Evolutionary conservation across 305 asterid genomes (phyloP), one percentile per base, ranked within the genome.

Genomic region (Euphrasia arctica): DNA sequence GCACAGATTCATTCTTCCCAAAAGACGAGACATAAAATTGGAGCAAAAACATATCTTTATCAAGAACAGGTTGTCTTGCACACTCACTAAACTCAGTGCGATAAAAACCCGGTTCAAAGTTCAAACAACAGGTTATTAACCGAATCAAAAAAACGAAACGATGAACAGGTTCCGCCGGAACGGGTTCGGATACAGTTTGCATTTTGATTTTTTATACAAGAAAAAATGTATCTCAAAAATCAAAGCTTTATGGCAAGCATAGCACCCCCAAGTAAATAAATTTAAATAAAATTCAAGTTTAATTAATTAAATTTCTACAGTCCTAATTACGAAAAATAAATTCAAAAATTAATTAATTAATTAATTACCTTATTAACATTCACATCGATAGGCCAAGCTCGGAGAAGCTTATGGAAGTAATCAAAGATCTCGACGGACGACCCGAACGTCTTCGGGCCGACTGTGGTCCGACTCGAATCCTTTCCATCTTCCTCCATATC

Each of bases 351-450:
- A 55, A 58, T n/a, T 29, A 8, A 36, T 2, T n/a, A 55, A 58
- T n/a, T 29, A 90, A 15, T 58, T 80, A 90, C 97, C 97, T 84
- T 88, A 70, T 85, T 90, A 61, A 88, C 51, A 68, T 75, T 61
- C 62, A 88, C 15, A 61, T 90, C 82, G 18, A 86, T 72, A 32
- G 86, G 27, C 97, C 97, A 90, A 41, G 63, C 45, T 69, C 75
- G 95, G 54, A 87, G 86, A 60, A 90, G 77, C 73, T 87, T 85
- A 72, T 55, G 70, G 71, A 85, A 87, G 75, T 90, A 90, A 69
- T 90, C 92, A 67, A 75, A 90, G 81, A 88, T 81, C 75, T 78
- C 88, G 13, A 84, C 82, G 1, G 95, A 77, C 13, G 97, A 75
- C 4, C 55, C 79, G 63, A 90, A 90, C 13, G 73, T 75, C 78